Evolutionary conservation across 768 basidiomycete genomes (phyloP).

Genomic region (Termitomyces sp.): DNA sequence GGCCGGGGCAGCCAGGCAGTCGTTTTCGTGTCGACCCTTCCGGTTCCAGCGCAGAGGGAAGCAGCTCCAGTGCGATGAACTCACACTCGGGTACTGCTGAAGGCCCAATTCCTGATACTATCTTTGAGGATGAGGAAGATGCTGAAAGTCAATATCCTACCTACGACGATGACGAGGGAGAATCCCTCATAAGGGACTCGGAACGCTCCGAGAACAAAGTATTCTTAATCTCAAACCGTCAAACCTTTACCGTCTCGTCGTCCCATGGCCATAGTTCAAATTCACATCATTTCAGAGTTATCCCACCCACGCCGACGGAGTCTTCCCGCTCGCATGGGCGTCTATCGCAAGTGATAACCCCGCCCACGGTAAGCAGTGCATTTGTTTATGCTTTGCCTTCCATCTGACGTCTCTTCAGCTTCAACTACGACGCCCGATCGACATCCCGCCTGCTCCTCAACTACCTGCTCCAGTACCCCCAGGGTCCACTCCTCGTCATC

Average conservation of each 20-base stretch:
- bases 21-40: slow-evolving; percentile 21
- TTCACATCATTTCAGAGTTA: slow-evolving; percentile 16
- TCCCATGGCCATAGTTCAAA: slow-evolving; percentile 17
- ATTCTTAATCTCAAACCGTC: slow-evolving; percentile 18
- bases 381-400: not conserved
- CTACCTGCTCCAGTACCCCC: slow-evolving; percentile 18
- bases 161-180: slow-evolving; percentile 13
- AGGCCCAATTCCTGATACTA: slow-evolving; percentile 14
- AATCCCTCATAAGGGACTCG: slow-evolving; percentile 14
- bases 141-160: not conserved
- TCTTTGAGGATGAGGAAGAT: slow-evolving; percentile 18
- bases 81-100: slow-evolving; percentile 6
- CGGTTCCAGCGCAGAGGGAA: slow-evolving; percentile 16
- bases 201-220: slow-evolving; percentile 17
- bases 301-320: slow-evolving; percentile 22
- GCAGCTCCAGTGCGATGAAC: slow-evolving; percentile 3
- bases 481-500: not conserved
- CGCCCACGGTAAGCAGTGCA: not conserved
- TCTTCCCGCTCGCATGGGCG: slow-evolving; percentile 12
- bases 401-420: not conserved
- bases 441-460: slow-evolving; percentile 20
- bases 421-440: slow-evolving; percentile 1
- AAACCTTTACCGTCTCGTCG: slow-evolving; percentile 16
- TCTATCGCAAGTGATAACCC: not conserved
- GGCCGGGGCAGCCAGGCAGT: slow-evolving; percentile 7